Evolutionary conservation across 192 early-diverging fungal species (phyloP).

Genomic region (Helicostylum pulchrum): DNA sequence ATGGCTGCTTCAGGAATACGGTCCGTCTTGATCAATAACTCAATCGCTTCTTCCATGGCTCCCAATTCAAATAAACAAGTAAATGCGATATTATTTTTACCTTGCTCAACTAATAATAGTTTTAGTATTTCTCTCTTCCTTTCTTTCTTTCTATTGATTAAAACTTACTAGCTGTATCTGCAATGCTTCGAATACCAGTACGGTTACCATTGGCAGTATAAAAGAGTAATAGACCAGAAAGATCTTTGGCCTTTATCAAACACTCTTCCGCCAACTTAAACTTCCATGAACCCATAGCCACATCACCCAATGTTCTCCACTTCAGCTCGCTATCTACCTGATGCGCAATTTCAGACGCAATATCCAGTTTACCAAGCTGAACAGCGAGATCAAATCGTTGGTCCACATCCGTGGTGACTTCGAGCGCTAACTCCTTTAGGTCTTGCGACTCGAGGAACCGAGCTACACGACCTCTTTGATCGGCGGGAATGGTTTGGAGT

Average conservation of each 20-base stretch:
- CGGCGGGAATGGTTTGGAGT: conserved; percentile 80
- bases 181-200: conserved; percentile 71
- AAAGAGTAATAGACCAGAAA: conserved; percentile 85
- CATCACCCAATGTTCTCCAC: conserved; percentile 92
- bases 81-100: conserved; percentile 93
- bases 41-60: conserved; percentile 77
- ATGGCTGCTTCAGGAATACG: conserved; percentile 94
- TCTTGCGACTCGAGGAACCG: conserved; percentile 94
- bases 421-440: conserved; percentile 86
- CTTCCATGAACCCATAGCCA: conserved; percentile 87
- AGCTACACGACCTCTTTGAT: conserved; percentile 89
- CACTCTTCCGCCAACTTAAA: conserved; percentile 90
- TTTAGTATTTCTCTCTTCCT: background rate
- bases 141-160: too few relatives aligned
- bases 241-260: conserved; percentile 81
- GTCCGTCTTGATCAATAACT: conserved; percentile 81
- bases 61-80: conserved; percentile 73
- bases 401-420: conserved; percentile 93
- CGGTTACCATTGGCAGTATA: conserved; percentile 89
- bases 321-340: conserved; percentile 82
- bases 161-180: conserved; percentile 58
- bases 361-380: conserved; percentile 77
- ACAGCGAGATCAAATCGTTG: conserved; percentile 96
- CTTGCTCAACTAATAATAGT: conserved; percentile 45
- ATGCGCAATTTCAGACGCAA: conserved; percentile 84